These are phyloP conservation scores for Corymbia calophylla DNA, from an alignment of 441 rosid species.

Conservation along the genomic window DNA sequence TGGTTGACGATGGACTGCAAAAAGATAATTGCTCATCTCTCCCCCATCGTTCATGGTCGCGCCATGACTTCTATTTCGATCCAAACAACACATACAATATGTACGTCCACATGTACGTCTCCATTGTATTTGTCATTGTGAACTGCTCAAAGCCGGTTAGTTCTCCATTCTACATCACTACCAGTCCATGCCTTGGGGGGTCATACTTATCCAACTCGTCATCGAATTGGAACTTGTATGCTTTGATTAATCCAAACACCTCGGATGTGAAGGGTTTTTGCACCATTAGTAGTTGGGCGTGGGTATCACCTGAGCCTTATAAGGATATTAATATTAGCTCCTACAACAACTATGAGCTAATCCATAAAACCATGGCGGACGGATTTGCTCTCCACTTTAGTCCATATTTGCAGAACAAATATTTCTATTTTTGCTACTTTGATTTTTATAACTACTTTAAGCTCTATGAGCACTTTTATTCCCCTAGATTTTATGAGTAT, in stretches of 20 bases:
- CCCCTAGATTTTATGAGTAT: rapidly evolving
- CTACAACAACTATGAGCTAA: background rate
- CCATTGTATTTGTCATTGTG: background rate
- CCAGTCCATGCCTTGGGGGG: background rate
- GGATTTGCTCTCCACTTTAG: background rate
- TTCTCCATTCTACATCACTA: background rate
- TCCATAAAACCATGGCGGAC: background rate
- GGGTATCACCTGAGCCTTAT: rapidly evolving
- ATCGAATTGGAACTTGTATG: background rate
- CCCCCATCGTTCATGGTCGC: rapidly evolving
- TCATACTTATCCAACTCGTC: background rate
- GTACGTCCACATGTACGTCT: no score
- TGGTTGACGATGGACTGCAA: background rate
- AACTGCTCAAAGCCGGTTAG: background rate
- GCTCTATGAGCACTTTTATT: rapidly evolving
- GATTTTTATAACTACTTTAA: background rate
- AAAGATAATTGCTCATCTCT: background rate
- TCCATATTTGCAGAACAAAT: rapidly evolving
- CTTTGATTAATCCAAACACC: background rate
- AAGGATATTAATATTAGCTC: background rate
- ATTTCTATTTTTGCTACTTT: background rate
- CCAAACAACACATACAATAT: background rate
- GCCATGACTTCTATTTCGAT: rapidly evolving
- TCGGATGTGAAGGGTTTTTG: background rate
- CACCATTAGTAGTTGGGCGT: background rate